Evolutionary conservation across 2,329 filamentous ascomycete species (phyloP).

Genomic region (Exophiala dermatitidis): DNA sequence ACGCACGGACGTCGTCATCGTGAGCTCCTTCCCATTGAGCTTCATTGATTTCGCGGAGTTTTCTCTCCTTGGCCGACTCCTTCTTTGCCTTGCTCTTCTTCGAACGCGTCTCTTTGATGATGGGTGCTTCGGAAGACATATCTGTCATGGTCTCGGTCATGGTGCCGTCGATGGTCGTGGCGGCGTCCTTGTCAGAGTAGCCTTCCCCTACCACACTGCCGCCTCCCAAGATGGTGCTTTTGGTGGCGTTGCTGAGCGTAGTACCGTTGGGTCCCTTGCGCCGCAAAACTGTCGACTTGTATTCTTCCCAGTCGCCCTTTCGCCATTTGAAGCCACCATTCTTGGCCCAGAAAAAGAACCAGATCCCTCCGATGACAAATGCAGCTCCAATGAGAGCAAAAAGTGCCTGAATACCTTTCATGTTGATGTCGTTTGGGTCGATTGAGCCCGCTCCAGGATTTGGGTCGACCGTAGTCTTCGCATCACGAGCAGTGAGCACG

Average conservation of each 20-base stretch:
- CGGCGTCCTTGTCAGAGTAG: constrained; percentile 57
- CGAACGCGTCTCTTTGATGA: constrained; percentile 33
- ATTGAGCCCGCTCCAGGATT: constrained; percentile 33
- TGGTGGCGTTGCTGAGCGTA: constrained; percentile 72
- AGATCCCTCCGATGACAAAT: constrained; percentile 70
- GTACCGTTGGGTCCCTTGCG: constrained; percentile 85
- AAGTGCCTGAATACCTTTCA: constrained; percentile 66
- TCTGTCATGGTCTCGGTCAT: constrained; percentile 37
- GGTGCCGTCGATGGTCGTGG: constrained; percentile 33
- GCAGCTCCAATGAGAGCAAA: constrained; percentile 75
- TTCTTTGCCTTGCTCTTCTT: constrained; percentile 37
- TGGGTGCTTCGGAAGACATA: constrained; percentile 25
- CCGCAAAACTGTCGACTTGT: constrained; percentile 88
- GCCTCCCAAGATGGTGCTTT: constrained; percentile 76
- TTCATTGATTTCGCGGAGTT: constrained; percentile 30
- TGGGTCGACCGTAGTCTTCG: constrained; percentile 22
- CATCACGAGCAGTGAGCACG: constrained; percentile 29
- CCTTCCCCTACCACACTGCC: constrained; percentile 59
- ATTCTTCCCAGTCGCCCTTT: constrained; percentile 91
- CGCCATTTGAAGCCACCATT: constrained; percentile 89
- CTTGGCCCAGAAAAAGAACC: constrained; percentile 99
- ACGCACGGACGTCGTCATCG: constrained; percentile 65
- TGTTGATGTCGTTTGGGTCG: constrained; percentile 40
- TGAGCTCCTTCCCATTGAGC: constrained; percentile 53
- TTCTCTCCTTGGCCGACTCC: constrained; percentile 42